Evolutionary conservation across 140 eudicot genomes (phyloP), one percentile per base, ranked within the genome.

Genomic region (Erigeron philadelphicus): DNA sequence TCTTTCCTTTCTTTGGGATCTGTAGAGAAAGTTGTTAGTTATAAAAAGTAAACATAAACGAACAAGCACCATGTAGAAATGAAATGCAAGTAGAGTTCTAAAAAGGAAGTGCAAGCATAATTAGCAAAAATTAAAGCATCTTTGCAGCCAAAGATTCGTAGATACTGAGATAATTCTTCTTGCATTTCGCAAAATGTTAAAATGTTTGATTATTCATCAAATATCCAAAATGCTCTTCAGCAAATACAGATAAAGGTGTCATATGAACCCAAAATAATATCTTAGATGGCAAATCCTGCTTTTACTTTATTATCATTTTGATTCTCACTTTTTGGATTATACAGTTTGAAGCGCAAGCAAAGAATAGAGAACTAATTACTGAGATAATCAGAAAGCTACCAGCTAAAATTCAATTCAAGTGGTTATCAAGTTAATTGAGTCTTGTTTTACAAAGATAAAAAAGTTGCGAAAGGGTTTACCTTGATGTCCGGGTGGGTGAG

Each of bases 401-500:
- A 31, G 38, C 38, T 31, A 31, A 31, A 31, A 31, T 31, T 31
- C 3, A 2, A 31, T 11, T 61, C 58, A 66, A 47, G n/a, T 21
- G 15, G 11, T 38, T 61, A 61, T 61, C 21, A 11, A 18, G 23
- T 47, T 15, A 65, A 45, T 2, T 19, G 9, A 19, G 21, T 44
- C 49, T 40, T 3, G n/a, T 16, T 62, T 38, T 41, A 57, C 56
- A 57, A 19, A 46, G 41, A 68, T 53, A 63, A 15, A 48, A 9
- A 45, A 38, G 49, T 16, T 11, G 23, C 56, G 54, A 67, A 23
- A 41, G 7, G 31, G 8, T 21, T 62, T 53, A 87, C 98, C 98
- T 87, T 93, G 61, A 93, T 93, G 81, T 89, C 90, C 6, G 98
- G 84, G 75, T 93, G 96, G 67, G 98, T 93, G 47, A 93, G 85